Evolutionary conservation across 2,329 filamentous ascomycete genomes (phyloP).

Genomic region (Colletotrichum tofieldiae): DNA sequence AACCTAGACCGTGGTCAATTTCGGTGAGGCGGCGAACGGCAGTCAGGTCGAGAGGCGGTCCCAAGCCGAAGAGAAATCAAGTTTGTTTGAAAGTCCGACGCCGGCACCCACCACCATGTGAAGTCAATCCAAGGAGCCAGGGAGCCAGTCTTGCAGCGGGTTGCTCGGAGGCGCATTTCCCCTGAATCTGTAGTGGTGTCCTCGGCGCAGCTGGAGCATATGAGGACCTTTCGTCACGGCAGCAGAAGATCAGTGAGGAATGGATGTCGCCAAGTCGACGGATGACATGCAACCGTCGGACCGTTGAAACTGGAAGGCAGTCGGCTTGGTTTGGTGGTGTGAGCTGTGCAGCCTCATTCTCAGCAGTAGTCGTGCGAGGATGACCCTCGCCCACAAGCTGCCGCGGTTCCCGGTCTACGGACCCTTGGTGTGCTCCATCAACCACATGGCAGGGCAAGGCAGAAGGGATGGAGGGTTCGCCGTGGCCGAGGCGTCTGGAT

Average conservation of each 20-base stretch:
- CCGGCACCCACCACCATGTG: not conserved
- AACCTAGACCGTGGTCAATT: constrained; percentile 19
- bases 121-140: constrained; percentile 2
- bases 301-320: constrained; percentile 32
- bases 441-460: constrained; percentile 40
- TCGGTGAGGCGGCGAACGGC: constrained; percentile 31
- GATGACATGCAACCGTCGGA: constrained; percentile 30
- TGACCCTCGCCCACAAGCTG: constrained; percentile 26
- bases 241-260: not conserved
- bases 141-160: constrained; percentile 2
- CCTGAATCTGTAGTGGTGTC: not conserved
- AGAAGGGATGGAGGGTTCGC: constrained; percentile 42
- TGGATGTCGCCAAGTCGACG: constrained; percentile 5
- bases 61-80: not conserved
- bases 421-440: constrained; percentile 34
- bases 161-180: not conserved
- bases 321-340: constrained; percentile 24
- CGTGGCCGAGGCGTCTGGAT: constrained; percentile 33
- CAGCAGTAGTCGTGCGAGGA: constrained; percentile 38
- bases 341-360: constrained; percentile 43
- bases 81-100: not conserved
- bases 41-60: constrained; percentile 14
- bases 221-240: not conserved
- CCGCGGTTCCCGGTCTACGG: constrained; percentile 29
- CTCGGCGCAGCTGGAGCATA: not conserved